These are phyloP conservation scores for Pogostemon cablin DNA, from an alignment of 257 asterid species.

Conservation along the genomic window DNA sequence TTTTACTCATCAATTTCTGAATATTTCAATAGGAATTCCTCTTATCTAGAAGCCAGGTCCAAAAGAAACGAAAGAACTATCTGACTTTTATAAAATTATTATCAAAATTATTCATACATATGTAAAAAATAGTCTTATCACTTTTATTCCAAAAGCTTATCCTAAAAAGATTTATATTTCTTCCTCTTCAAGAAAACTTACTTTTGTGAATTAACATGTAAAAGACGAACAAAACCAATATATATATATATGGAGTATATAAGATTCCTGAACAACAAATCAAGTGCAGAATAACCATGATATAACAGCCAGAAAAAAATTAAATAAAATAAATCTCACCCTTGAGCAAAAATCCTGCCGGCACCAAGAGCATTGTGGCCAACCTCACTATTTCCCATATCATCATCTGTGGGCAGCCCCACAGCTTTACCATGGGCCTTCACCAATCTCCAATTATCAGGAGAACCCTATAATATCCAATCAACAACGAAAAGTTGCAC, in stretches of 20 bases:
- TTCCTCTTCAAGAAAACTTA: not conserved
- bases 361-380: slow-evolving; percentile 99
- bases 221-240: not conserved
- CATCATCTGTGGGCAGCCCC: slow-evolving; percentile 96
- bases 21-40: not conserved
- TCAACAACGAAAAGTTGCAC: slow-evolving; percentile 24
- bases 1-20: slow-evolving; percentile 5
- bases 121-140: not conserved
- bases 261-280: not conserved
- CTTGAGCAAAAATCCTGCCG: slow-evolving; percentile 95
- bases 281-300: not conserved
- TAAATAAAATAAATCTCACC: slow-evolving; percentile 50
- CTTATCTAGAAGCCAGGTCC: not conserved
- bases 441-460: slow-evolving; percentile 94
- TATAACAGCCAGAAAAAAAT: slow-evolving; percentile 7
- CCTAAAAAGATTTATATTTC: not conserved
- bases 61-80: not conserved
- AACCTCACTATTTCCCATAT: slow-evolving; percentile 99
- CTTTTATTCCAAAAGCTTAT: not conserved
- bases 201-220: not conserved
- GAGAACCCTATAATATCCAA: slow-evolving; percentile 71
- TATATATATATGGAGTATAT: not conserved
- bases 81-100: not conserved
- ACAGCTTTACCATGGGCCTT: slow-evolving; percentile 94
- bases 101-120: not conserved